Conservation (phyloP, 1,139 yeast genomes). For the Yamadazyma diospyri region DNA sequence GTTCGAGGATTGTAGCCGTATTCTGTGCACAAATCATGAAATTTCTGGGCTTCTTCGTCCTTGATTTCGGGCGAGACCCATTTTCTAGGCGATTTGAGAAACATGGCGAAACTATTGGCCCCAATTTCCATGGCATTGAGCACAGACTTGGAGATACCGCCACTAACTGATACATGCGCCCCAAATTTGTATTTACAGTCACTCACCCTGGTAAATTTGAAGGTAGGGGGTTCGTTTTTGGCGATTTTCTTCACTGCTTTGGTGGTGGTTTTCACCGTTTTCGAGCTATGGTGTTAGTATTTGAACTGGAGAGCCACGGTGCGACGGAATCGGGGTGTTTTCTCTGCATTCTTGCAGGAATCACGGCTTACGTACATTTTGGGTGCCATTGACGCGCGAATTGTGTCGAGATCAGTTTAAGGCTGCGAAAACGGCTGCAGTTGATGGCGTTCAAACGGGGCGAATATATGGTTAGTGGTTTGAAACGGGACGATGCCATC, state of each 20-base stretch:
- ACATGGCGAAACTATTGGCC: slow-evolving; percentile 84
- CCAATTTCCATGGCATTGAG: slow-evolving; percentile 74
- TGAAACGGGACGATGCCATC: too few relatives aligned
- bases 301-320: neutral
- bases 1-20: slow-evolving; percentile 68
- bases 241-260: slow-evolving; percentile 11
- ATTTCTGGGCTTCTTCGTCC: slow-evolving; percentile 62
- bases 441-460: too few relatives aligned
- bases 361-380: slow-evolving; percentile 11
- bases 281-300: slow-evolving; percentile 4
- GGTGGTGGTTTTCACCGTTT: slow-evolving; percentile 6
- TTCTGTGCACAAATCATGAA: slow-evolving; percentile 57
- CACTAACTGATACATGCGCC: slow-evolving; percentile 74
- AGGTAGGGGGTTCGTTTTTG: slow-evolving; percentile 11
- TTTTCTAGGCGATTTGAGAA: slow-evolving; percentile 83
- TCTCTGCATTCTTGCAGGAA: too few relatives aligned
- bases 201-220: slow-evolving; percentile 22
- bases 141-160: slow-evolving; percentile 75
- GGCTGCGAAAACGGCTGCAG: too few relatives aligned
- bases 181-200: slow-evolving; percentile 55
- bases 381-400: slow-evolving; percentile 8
- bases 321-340: neutral
- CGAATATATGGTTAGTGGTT: too few relatives aligned
- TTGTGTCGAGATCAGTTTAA: too few relatives aligned
- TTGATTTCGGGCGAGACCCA: slow-evolving; percentile 84